Evolutionary conservation across 1,284 basidiomycete genomes (phyloP).

Genomic region (Irpex rosettiformis): DNA sequence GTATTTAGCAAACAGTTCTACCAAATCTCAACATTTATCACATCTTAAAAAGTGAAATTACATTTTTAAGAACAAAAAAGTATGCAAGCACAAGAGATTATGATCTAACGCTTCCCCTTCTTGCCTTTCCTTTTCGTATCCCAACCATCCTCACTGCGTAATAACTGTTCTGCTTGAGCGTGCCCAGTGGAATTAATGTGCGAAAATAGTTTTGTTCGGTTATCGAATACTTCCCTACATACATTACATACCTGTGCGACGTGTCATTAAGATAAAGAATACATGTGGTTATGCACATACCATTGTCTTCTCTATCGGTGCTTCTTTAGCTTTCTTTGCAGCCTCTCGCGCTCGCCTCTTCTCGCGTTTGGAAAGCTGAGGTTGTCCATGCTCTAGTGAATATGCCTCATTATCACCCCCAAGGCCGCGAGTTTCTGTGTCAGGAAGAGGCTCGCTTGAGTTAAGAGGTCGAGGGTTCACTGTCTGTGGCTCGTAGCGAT

Average conservation of each 20-base stretch:
- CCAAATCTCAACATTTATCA: no score
- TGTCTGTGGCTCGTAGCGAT: neutral
- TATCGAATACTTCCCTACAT: slow-evolving; percentile 64
- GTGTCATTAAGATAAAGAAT: neutral
- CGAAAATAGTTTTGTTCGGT: slow-evolving; percentile 76
- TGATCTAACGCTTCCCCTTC: slow-evolving; percentile 33
- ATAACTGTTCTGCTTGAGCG: slow-evolving; percentile 56
- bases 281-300: neutral
- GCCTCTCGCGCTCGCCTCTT: slow-evolving; percentile 77
- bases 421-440: neutral
- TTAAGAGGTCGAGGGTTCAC: neutral
- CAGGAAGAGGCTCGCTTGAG: neutral
- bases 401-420: neutral
- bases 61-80: neutral
- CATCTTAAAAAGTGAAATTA: no score
- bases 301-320: slow-evolving; percentile 21
- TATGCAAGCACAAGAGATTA: neutral
- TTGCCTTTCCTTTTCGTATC: slow-evolving; percentile 35
- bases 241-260: slow-evolving; percentile 62
- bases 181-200: slow-evolving; percentile 78
- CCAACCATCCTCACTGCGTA: no score
- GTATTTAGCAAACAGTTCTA: no score
- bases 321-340: slow-evolving; percentile 60
- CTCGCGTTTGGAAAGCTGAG: slow-evolving; percentile 72
- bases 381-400: slow-evolving; percentile 16